A percentile compares a stretch with the other conserved stretches of the same genome.
Conservation (phyloP, 164 flowering plant species). For the Sextonia rubra region DNA sequence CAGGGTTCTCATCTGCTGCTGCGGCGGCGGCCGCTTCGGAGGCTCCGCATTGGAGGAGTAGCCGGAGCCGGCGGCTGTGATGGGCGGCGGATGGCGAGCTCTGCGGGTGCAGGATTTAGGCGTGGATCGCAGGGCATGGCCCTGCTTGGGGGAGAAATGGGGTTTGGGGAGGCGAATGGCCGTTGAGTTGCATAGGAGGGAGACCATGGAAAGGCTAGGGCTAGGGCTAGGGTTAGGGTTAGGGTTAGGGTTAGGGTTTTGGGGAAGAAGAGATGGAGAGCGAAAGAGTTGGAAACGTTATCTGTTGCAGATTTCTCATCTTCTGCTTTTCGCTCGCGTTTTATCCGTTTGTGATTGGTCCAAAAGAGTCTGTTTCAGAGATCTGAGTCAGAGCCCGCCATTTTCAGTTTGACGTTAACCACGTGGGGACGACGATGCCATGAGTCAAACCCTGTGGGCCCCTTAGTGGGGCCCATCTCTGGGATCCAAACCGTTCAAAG, state of each 20-base stretch:
- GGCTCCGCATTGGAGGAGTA: slow-evolving; percentile 12
- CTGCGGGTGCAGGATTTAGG: slow-evolving; percentile 4
- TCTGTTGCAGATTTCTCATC: not conserved
- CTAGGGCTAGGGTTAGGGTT: not conserved
- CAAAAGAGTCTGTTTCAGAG: too few species aligned
- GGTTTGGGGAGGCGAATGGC: slow-evolving; percentile 14
- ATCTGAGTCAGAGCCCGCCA: too few species aligned
- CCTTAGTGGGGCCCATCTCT: too few species aligned
- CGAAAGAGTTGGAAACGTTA: not conserved
- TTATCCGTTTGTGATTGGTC: too few species aligned
- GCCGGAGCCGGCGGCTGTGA: slow-evolving; percentile 13
- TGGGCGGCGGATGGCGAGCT: not conserved
- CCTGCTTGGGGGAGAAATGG: slow-evolving; percentile 13
- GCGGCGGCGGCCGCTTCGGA: slow-evolving; percentile 15
- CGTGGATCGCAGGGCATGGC: slow-evolving; percentile 6
- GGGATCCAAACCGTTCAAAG: too few species aligned
- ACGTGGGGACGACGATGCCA: too few species aligned
- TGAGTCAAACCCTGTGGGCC: too few species aligned
- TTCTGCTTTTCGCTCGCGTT: too few species aligned
- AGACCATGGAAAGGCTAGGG: slow-evolving; percentile 33
- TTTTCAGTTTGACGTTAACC: too few species aligned
- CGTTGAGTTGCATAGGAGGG: slow-evolving; percentile 26
- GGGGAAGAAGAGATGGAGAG: slow-evolving; percentile 1
- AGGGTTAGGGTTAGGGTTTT: not conserved
- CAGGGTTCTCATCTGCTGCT: slow-evolving; percentile 40